Evolutionary conservation across 306 rosid species (phyloP), one percentile per base, ranked within the genome.

Genomic region (Rosa multiflora): DNA sequence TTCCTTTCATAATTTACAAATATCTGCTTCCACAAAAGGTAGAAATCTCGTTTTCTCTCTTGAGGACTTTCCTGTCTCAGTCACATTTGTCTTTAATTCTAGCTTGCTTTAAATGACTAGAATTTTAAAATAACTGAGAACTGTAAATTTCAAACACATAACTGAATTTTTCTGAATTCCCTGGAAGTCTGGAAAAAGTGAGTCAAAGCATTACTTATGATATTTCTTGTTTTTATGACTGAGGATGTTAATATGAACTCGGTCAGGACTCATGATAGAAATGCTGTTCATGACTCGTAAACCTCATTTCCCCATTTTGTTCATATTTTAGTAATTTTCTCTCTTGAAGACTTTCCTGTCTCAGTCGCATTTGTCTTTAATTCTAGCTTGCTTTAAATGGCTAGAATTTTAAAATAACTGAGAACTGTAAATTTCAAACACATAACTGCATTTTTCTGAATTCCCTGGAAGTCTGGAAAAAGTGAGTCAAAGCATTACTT

Each of bases 1-100:
- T 17, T 13, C 20, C 3, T 35, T 64, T 64, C 9, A 20, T 75
- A 72, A 71, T 61, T 62, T 74, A 63, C 74, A 75, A 66, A n/a
- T 78, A 71, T 55, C 51, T 70, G 76, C 48, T 58, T 78, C 39
- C 74, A 17, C 39, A 49, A 67, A 15, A 20, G 46, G 71, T 73
- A 32, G 48, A 32, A 75, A 46, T 55, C 70, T 76, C 44, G 32
- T 55, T 73, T 51, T 51, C 6, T 47, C 5, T 35, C 23, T 18
- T 29, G 43, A n/a, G 29, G 5, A 46, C 49, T 44, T 32, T 53
- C 20, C 37, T 59, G 59, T 75, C 18, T 68, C 35, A 3, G 12
- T 39, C 2, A 17, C 18, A 8, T 73, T 39, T 53, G 13, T 49
- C 74, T 48, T 80, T 46, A 44, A 48, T 5, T 26, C 51, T 83